Conservation (phyloP, 2,329 filamentous ascomycete genomes). For the Verticillium isaacii region DNA sequence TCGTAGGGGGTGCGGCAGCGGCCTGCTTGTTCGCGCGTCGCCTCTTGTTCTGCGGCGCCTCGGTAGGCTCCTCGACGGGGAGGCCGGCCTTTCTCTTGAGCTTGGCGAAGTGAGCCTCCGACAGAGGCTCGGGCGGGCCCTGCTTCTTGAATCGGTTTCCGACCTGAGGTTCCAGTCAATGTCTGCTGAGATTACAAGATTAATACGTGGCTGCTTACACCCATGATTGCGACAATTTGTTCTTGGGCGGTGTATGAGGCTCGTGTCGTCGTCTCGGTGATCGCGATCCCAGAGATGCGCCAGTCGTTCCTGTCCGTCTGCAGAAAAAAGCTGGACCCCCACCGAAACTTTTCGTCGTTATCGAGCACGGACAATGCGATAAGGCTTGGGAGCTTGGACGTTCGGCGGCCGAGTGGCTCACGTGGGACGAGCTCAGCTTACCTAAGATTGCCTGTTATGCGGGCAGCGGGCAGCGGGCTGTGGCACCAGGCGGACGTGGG, state of each 20-base stretch:
- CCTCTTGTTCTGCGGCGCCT: conserved; percentile 62
- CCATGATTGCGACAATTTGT: background rate
- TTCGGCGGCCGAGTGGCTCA: background rate
- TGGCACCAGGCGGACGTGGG: background rate
- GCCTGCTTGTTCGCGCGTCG: conserved; percentile 31
- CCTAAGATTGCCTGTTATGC: background rate
- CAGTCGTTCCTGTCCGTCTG: background rate
- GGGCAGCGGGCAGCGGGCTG: background rate
- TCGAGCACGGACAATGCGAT: background rate
- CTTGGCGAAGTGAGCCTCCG: conserved; percentile 73
- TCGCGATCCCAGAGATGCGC: background rate
- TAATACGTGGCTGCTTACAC: background rate
- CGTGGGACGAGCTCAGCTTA: background rate
- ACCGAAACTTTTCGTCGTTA: conserved; percentile 33
- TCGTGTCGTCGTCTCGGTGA: background rate
- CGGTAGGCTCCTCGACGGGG: conserved; percentile 54
- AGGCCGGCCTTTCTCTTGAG: conserved; percentile 80
- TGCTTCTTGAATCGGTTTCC: conserved; percentile 95
- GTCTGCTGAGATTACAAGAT: background rate
- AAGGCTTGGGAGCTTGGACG: background rate
- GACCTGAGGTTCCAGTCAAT: conserved; percentile 25
- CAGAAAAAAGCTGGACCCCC: conserved; percentile 23
- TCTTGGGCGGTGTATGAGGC: background rate
- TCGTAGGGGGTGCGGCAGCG: conserved; percentile 18
- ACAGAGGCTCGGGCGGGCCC: conserved; percentile 76